phyloP scores from a whole-genome alignment of 2,329 filamentous ascomycete species.

The Penicillium sp. region DNA sequence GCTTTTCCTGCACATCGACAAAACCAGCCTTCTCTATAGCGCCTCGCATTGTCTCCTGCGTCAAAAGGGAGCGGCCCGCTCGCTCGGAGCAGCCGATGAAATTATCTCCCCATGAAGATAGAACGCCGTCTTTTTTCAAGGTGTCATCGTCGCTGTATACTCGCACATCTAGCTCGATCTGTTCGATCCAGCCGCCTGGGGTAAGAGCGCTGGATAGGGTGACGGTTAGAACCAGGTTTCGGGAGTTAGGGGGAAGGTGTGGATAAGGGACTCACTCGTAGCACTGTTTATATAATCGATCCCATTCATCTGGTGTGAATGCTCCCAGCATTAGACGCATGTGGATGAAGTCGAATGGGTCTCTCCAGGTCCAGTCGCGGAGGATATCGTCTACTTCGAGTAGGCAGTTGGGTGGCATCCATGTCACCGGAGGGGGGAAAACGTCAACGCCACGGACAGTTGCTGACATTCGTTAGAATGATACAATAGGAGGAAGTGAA shows the following conservation, averaged over 20 bases:
- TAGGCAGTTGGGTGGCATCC: conserved; percentile 28
- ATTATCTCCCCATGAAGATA: conserved; percentile 12
- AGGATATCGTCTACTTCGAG: conserved; percentile 28
- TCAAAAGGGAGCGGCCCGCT: conserved; percentile 23
- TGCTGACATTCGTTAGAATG: conserved; percentile 6
- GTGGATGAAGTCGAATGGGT: conserved; percentile 27
- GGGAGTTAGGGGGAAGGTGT: too few relatives aligned
- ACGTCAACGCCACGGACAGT: conserved; percentile 24
- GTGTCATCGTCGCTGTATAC: conserved; percentile 10
- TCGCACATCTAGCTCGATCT: conserved; percentile 12
- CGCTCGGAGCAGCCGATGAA: conserved; percentile 24
- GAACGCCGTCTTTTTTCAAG: neutral
- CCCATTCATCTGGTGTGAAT: conserved; percentile 4
- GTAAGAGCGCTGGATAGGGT: neutral
- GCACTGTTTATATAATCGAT: conserved; percentile 8
- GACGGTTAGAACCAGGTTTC: neutral
- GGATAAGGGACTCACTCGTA: conserved; percentile 8
- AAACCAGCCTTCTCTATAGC: conserved; percentile 32
- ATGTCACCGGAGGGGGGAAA: conserved; percentile 19
- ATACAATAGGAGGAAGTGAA: neutral
- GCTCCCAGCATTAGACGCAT: conserved; percentile 16
- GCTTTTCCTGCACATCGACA: conserved; percentile 28
- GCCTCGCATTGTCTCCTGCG: conserved; percentile 24
- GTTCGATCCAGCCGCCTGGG: conserved; percentile 12
- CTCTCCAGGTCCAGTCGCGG: conserved; percentile 21